Evolutionary conservation across 2,329 filamentous ascomycete genomes (phyloP).

Genomic region (Scytalidium lignicola): DNA sequence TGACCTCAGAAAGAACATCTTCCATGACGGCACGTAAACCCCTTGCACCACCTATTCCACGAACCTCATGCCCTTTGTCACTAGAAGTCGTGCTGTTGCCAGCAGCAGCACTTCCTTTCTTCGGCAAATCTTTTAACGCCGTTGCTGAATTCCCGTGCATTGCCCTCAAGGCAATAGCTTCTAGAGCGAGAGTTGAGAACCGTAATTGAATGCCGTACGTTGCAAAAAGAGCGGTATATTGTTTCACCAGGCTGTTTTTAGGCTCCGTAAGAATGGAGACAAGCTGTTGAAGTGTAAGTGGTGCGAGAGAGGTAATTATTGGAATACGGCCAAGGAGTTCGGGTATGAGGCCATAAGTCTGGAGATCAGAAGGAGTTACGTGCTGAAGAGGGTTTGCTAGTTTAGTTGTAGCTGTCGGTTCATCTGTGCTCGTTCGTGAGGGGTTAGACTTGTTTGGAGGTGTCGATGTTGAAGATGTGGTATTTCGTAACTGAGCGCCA

Average conservation of each 20-base stretch:
- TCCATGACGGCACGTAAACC: constrained; percentile 79
- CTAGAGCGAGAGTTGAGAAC: constrained; percentile 78
- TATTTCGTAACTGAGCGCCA: constrained; percentile 65
- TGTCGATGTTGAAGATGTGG: constrained; percentile 30
- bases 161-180: constrained; percentile 63
- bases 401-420: not conserved
- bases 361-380: constrained; percentile 69
- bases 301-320: constrained; percentile 78
- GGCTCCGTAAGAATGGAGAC: constrained; percentile 90
- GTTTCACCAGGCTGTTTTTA: constrained; percentile 77
- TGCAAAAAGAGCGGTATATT: constrained; percentile 85
- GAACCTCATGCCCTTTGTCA: constrained; percentile 29
- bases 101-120: constrained; percentile 26
- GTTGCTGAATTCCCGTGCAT: constrained; percentile 4
- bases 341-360: constrained; percentile 85
- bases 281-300: constrained; percentile 63
- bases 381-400: constrained; percentile 53
- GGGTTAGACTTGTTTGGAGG: constrained; percentile 9
- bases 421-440: constrained; percentile 4
- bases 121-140: constrained; percentile 32
- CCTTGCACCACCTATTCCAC: constrained; percentile 66
- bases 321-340: constrained; percentile 95
- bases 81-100: not conserved
- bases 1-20: constrained; percentile 69
- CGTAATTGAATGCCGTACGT: constrained; percentile 67